Percentiles rank a stretch among this genome's conserved stretches.
phyloP scores from a whole-genome alignment of 176 grass and related monocot genomes.

The Cenchrus fungigraminus region DNA sequence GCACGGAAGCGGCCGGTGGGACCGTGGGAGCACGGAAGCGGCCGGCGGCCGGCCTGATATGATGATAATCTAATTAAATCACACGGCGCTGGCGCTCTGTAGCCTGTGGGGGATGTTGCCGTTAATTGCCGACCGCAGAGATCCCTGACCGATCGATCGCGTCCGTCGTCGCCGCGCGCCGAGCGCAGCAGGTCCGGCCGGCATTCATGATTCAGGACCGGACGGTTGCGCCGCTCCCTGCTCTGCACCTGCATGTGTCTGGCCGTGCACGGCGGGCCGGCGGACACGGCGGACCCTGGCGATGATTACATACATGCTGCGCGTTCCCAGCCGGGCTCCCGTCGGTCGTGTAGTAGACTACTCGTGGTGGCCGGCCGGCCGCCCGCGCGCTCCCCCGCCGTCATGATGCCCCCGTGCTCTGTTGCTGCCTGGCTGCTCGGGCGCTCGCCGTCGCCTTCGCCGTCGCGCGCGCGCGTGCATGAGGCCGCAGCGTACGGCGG shows the following conservation, averaged over 20 bases:
- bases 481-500: background rate
- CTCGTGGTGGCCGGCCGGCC: too few species aligned
- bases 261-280: background rate
- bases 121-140: background rate
- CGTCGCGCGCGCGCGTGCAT: background rate
- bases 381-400: background rate
- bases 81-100: background rate
- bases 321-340: background rate
- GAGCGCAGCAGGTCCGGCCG: constrained; percentile 5
- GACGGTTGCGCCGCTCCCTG: background rate
- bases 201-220: constrained; percentile 48
- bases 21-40: constrained; percentile 34
- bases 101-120: too few species aligned
- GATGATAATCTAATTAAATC: background rate
- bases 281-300: background rate
- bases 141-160: constrained; percentile 1
- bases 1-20: constrained; percentile 38
- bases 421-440: background rate
- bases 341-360: background rate
- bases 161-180: background rate
- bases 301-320: constrained; percentile 30
- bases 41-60: background rate
- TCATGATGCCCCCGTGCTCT: constrained; percentile 13
- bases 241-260: background rate
- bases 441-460: background rate